A percentile compares a stretch with the other conserved stretches of the same genome.
Evolutionary conservation across 169 alveolate genomes (phyloP).

Genomic region (Neospora caninum): DNA sequence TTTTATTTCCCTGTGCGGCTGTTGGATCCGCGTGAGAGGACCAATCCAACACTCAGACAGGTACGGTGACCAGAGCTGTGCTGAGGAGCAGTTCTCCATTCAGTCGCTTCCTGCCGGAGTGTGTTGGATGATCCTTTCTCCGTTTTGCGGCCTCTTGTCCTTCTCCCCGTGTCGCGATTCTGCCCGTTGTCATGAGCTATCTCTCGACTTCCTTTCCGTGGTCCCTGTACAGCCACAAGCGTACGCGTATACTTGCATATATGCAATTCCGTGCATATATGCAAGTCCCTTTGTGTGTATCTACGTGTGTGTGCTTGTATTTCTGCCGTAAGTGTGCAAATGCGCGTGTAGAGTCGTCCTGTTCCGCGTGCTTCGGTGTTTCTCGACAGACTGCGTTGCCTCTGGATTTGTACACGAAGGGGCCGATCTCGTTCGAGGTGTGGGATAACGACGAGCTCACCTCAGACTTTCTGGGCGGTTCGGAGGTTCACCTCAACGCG

Average conservation of each 20-base stretch:
- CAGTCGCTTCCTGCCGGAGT: neutral
- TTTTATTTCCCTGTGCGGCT: slow-evolving; percentile 78
- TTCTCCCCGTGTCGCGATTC: neutral
- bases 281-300: neutral
- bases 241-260: neutral
- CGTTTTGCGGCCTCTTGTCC: neutral
- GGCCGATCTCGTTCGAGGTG: slow-evolving; percentile 72
- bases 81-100: neutral
- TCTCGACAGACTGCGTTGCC: slow-evolving; percentile 68
- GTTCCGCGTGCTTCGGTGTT: neutral
- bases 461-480: slow-evolving; percentile 73
- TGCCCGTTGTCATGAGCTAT: neutral
- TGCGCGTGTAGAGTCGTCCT: too few relatives aligned
- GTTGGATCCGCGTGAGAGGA: slow-evolving; percentile 71
- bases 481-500: slow-evolving; percentile 68
- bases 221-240: too few relatives aligned
- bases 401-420: slow-evolving; percentile 73
- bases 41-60: slow-evolving; percentile 54
- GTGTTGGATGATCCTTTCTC: neutral
- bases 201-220: neutral
- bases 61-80: slow-evolving; percentile 38
- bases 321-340: too few relatives aligned
- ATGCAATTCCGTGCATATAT: too few relatives aligned
- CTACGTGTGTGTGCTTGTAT: too few relatives aligned
- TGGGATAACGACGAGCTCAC: slow-evolving; percentile 77